Evolutionary conservation across 345 rosid genomes (phyloP).

Genomic region (Bruguiera sexangula): DNA sequence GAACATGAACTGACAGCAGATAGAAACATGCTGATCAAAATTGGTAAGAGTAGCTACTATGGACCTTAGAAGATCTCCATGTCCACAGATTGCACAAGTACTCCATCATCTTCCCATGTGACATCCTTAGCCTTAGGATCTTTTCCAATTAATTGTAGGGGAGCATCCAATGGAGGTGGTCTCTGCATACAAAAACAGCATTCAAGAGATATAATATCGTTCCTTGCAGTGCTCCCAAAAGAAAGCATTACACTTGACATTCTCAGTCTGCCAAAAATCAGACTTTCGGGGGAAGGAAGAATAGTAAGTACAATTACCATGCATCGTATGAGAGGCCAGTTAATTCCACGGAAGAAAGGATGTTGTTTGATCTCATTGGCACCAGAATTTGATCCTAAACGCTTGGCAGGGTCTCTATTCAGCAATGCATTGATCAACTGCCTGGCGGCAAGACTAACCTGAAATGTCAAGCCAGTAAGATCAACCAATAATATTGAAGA

Average conservation of each 20-base stretch:
- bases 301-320: constrained; percentile 44
- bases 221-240: background rate
- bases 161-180: constrained; percentile 72
- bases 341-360: constrained; percentile 79
- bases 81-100: constrained; percentile 55
- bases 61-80: constrained; percentile 60
- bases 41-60: background rate
- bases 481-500: background rate
- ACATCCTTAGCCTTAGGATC: constrained; percentile 59
- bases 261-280: background rate
- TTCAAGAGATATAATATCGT: background rate
- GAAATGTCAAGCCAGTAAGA: constrained; percentile 25
- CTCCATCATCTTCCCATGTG: constrained; percentile 84
- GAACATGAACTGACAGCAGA: too few species aligned
- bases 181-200: constrained; percentile 38
- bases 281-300: background rate
- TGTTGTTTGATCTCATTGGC: constrained; percentile 88
- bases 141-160: constrained; percentile 47
- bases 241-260: background rate
- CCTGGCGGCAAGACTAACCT: constrained; percentile 83
- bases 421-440: constrained; percentile 73
- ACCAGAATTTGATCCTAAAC: constrained; percentile 78
- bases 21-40: background rate
- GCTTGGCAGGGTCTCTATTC: constrained; percentile 62
- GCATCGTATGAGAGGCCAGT: constrained; percentile 91